Evolutionary conservation across 2,329 filamentous ascomycete genomes (phyloP).

Genomic region (Myrmaecium sp.): DNA sequence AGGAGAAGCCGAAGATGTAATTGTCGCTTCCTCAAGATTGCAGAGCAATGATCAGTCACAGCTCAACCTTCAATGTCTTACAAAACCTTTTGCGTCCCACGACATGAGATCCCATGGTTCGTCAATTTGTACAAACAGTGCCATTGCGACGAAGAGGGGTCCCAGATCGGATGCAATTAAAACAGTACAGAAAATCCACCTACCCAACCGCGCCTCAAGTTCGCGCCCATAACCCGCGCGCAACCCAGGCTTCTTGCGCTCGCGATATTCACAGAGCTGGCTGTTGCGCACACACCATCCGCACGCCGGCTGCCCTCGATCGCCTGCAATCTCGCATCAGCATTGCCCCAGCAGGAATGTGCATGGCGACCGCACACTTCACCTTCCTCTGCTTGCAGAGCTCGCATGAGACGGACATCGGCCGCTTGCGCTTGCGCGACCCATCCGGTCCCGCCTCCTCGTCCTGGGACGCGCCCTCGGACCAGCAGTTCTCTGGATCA

Average conservation of each 20-base stretch:
- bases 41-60: too few relatives aligned
- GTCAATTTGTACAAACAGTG: too few relatives aligned
- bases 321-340: slow-evolving; percentile 37
- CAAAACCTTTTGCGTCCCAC: too few relatives aligned
- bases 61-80: too few relatives aligned
- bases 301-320: slow-evolving; percentile 59
- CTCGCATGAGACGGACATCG: slow-evolving; percentile 44
- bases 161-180: slow-evolving; percentile 15
- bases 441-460: slow-evolving; percentile 16
- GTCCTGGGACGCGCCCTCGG: slow-evolving; percentile 23
- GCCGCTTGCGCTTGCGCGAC: slow-evolving; percentile 31
- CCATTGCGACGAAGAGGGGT: neutral
- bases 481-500: too few relatives aligned
- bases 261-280: slow-evolving; percentile 50
- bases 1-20: too few relatives aligned
- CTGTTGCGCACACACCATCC: slow-evolving; percentile 55
- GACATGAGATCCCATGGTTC: too few relatives aligned
- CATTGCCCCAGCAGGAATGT: neutral
- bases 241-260: slow-evolving; percentile 52
- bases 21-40: too few relatives aligned
- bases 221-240: slow-evolving; percentile 44
- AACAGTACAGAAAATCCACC: slow-evolving; percentile 30
- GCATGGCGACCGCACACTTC: slow-evolving; percentile 14
- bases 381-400: slow-evolving; percentile 71
- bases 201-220: slow-evolving; percentile 40